Base-by-base conservation (phyloP, 768 basidiomycete species). In the Trametes meyenii region DNA sequence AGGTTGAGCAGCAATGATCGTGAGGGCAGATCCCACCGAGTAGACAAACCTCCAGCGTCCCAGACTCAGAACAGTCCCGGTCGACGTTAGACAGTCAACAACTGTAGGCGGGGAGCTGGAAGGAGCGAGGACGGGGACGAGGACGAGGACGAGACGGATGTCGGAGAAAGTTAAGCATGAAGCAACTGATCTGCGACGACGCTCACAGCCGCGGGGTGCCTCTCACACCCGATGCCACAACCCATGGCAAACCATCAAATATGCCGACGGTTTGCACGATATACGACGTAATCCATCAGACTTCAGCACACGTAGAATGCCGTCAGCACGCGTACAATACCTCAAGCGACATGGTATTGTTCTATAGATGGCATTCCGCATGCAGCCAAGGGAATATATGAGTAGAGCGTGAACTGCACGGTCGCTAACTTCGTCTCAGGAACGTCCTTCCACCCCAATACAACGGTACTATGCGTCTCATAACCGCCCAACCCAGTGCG, bases 401-500 rank as follows among this genome's bases (percentile, higher is more conserved):
- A 40, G 39, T 14, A 13, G 14, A n/a, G 5, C 17, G 4, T 40
- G 39, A 5, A 12, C 19, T 45, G 38, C 43, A 48, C 24, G 33
- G 6, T 7, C 24, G 13, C 11, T 23, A 43, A 4, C 38, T 43
- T n/a, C 42, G 48, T 50, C 52, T 33, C 13, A 40, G 45, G 50
- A 45, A 49, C 14, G 46, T 63, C 21, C 45, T 23, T 17, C 46
- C 58, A 21, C 54, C 60, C 69, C 58, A 71, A 59, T 71, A 73
- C 23, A 62, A 48, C 3, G 66, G 64, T 2, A 81, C 84, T 29
- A 87, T 75, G 60, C 81, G 74, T 56, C 76, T 56, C 4, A 78
- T 69, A 10, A 85, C 79, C 49, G 85, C 67, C 43, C 81, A 65
- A 17, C 77, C 78, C 55, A 85, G 65, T 10, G 75, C 76, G 39